Percentiles rank a stretch among this genome's conserved stretches.
Evolutionary conservation across 2,329 filamentous ascomycete genomes (phyloP).

Genomic region (Piedraia hortae): DNA sequence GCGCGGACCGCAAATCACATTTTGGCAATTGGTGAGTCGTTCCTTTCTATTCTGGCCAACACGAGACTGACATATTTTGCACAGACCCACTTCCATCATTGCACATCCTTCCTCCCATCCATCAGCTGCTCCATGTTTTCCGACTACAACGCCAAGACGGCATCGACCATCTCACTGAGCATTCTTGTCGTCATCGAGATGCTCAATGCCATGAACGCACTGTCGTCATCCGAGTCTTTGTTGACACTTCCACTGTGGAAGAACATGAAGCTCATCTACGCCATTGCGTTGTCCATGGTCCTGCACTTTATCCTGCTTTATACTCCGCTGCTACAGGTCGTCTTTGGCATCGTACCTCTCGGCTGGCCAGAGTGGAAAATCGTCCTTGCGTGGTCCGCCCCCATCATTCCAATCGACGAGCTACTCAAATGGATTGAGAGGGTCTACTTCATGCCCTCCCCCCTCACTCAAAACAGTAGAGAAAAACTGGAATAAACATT

Average conservation of each 20-base stretch:
- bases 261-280: slow-evolving; percentile 95
- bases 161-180: slow-evolving; percentile 77
- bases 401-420: slow-evolving; percentile 85
- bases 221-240: slow-evolving; percentile 83
- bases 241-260: slow-evolving; percentile 87
- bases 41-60: not conserved
- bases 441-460: slow-evolving; percentile 14
- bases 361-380: slow-evolving; percentile 78
- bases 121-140: slow-evolving; percentile 83
- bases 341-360: slow-evolving; percentile 79
- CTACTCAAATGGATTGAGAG: slow-evolving; percentile 49
- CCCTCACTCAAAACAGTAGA: too few species aligned
- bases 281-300: slow-evolving; percentile 74
- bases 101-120: slow-evolving; percentile 45
- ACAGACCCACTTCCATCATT: slow-evolving; percentile 69
- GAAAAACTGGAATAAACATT: too few species aligned
- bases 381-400: slow-evolving; percentile 62
- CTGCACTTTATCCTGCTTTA: slow-evolving; percentile 89
- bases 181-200: slow-evolving; percentile 93
- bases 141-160: slow-evolving; percentile 62
- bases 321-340: slow-evolving; percentile 56
- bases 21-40: slow-evolving; percentile 44
- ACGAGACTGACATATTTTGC: slow-evolving; percentile 3
- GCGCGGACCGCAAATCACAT: slow-evolving; percentile 68
- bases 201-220: slow-evolving; percentile 95